Base-by-base conservation (phyloP, 176 grass and related monocot genomes). In the Aegilops speltoides region DNA sequence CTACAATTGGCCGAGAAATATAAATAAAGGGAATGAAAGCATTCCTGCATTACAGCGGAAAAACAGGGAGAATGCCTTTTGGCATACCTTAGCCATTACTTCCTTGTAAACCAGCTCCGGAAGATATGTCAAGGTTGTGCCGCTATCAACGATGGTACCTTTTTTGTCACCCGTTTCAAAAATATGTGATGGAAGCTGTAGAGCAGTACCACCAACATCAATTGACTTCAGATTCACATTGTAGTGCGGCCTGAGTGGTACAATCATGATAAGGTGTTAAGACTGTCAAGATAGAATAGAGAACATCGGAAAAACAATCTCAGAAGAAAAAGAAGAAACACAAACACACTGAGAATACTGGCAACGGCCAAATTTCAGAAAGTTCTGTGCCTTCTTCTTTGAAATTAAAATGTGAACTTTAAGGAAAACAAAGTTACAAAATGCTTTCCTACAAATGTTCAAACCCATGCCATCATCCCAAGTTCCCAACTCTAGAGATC, bases 81-180 rank as follows among this genome's bases (percentile, higher is more conserved):
- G 48, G 68, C 80, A 48, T 91, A 98, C 97, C 92, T 78, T 86
- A 84, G 68, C 81, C 92, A 93, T 89, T 70, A 96, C 24, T 85
- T 87, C 72, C 68, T 94, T 98, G 85, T 91, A 96, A 87, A 95
- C 92, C 56, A 87, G 25, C 73, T 94, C 97, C 25, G 97, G 97
- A 88, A 98, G 90, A 87, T 98, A 98, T 89, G 97, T 85, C 79
- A 98, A 86, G 60, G 97, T 98, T 46, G 97, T 98, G 83, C 97
- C 97, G 80, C 97, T 96, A 86, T 98, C 97, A 73, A 98, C 69
- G 79, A 98, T 95, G 32, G 94, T 96, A 78, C 97, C 97, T 77
- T 85, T 98, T 79, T 90, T 91, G 7, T 91, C 88, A 25, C 77
- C 89, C 15, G 88, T 93, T 81, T 94, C 89, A 90, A 98, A 98